These are phyloP conservation scores for Dispira parvispora DNA, from an alignment of 192 early-diverging fungal genomes.

Conservation along the genomic window DNA sequence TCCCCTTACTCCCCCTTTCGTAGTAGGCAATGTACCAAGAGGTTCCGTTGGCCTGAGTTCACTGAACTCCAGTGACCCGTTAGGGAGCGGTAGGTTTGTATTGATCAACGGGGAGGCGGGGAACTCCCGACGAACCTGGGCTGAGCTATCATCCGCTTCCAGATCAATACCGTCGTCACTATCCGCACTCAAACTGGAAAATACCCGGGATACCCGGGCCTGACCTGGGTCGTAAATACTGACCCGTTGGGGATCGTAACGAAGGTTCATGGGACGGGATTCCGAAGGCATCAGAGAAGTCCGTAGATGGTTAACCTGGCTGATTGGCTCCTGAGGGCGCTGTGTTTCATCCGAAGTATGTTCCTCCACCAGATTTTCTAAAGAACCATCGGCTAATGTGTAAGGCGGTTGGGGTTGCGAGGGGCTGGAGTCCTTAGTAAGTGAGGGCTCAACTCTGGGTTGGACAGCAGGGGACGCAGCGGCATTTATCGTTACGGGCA, in stretches of 20 bases:
- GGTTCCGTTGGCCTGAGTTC: too few species aligned
- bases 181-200: constrained; percentile 21
- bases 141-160: constrained; percentile 42
- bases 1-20: too few species aligned
- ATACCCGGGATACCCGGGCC: background rate
- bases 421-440: background rate
- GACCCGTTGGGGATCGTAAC: background rate
- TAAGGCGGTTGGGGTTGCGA: background rate
- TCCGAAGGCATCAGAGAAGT: too few species aligned
- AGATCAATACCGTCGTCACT: constrained; percentile 46
- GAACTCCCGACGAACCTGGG: constrained; percentile 9
- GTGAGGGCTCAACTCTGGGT: background rate
- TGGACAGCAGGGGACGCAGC: background rate
- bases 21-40: too few species aligned
- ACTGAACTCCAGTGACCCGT: too few species aligned
- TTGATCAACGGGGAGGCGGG: background rate
- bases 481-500: constrained; percentile 26
- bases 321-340: too few species aligned
- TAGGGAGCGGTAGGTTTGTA: too few species aligned
- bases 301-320: too few species aligned
- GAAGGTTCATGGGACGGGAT: too few species aligned
- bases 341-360: too few species aligned
- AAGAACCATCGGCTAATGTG: too few species aligned
- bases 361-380: too few species aligned
- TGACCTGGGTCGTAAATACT: background rate